phyloP scores from a whole-genome alignment of 306 rosid species.

The Malus orientalis region DNA sequence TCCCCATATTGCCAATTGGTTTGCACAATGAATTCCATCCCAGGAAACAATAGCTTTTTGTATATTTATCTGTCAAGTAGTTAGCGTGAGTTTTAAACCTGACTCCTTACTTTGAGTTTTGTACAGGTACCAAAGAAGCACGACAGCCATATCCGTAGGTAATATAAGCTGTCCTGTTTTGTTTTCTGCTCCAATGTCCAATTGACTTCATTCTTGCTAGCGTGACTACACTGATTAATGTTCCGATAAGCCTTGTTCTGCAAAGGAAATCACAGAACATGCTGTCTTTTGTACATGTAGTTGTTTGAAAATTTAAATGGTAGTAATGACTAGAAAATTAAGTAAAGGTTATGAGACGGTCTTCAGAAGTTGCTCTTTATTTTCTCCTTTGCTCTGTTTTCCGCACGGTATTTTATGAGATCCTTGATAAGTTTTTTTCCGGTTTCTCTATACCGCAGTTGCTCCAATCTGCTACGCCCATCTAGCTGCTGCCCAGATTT shows the following conservation, averaged over 20 bases:
- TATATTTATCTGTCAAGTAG: neutral
- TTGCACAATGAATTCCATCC: neutral
- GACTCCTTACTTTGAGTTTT: neutral
- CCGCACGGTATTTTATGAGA: neutral
- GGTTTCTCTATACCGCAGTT: constrained; percentile 33
- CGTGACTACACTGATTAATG: neutral
- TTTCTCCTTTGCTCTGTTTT: neutral
- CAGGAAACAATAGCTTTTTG: neutral
- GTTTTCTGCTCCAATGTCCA: neutral
- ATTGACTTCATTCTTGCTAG: neutral
- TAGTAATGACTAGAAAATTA: neutral
- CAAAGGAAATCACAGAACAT: neutral
- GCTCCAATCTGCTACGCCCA: constrained; percentile 90
- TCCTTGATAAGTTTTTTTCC: neutral
- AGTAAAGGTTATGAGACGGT: neutral
- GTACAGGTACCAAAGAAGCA: constrained; percentile 79
- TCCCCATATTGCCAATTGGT: no score
- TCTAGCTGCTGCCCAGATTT: constrained; percentile 72
- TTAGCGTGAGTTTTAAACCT: neutral
- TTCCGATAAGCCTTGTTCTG: neutral
- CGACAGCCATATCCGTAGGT: constrained; percentile 87
- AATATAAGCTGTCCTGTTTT: neutral
- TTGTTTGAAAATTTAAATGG: neutral
- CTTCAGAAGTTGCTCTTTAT: neutral
- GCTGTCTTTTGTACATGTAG: neutral